phyloP scores from a whole-genome alignment of 805 yeast genomes.

The Candida gorgasii region DNA sequence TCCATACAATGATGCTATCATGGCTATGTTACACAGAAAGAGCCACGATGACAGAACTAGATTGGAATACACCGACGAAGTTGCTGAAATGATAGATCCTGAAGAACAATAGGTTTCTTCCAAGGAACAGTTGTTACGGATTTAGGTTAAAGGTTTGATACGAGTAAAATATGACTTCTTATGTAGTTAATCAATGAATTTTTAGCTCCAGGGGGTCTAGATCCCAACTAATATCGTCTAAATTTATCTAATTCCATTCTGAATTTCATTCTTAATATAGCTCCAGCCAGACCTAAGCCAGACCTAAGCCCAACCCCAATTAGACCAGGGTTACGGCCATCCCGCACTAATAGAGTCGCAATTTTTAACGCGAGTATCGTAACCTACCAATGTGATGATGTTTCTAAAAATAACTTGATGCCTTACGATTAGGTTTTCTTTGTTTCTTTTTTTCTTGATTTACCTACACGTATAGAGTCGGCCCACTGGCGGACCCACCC shows the following conservation, averaged over 20 bases:
- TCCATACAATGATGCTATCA: constrained; percentile 39
- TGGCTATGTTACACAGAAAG: constrained; percentile 42
- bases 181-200: too few species aligned
- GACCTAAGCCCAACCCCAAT: too few species aligned
- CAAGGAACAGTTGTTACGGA: too few species aligned
- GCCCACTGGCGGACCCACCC: not conserved
- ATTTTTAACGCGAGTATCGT: not conserved
- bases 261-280: too few species aligned
- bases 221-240: too few species aligned
- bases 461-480: not conserved
- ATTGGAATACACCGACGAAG: constrained; percentile 36
- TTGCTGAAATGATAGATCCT: constrained; percentile 30
- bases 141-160: too few species aligned
- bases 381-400: not conserved
- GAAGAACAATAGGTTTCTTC: constrained; percentile 10
- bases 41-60: constrained; percentile 40
- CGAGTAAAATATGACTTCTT: too few species aligned
- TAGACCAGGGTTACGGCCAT: too few species aligned
- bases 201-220: too few species aligned
- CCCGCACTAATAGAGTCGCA: too few species aligned
- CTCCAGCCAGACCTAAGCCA: too few species aligned
- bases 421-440: not conserved
- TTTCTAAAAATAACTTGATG: not conserved
- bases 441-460: not conserved
- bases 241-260: too few species aligned